Base-by-base conservation (phyloP, 164 flowering plant species). In the Houttuynia cordata region DNA sequence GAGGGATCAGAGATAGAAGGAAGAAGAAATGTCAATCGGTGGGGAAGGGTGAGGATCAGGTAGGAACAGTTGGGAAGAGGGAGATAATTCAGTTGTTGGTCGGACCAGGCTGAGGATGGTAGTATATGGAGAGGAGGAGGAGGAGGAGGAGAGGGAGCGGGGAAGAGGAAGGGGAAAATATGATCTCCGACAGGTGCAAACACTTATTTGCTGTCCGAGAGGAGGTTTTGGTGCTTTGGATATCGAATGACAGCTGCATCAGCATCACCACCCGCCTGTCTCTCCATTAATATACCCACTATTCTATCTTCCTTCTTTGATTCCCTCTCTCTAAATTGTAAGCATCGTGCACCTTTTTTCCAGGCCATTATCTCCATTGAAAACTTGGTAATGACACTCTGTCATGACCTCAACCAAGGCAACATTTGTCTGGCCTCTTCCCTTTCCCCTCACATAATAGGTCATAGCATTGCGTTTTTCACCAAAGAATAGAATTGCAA, bases 171-270 rank as follows among this genome's bases (percentile, higher is more conserved):
- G 63, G 67, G 69, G 64, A 66, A 58, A 64, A 67, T 63, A 59
- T 56, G 47, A 62, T 62, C 57, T 53, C 81, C 76, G 87, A 88
- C 96, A 84, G 79, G 57, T 84, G 85, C 91, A 79, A 86, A 79
- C 87, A 68, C 74, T 77, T 41, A 83, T 81, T 86, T 83, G 92
- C 88, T 86, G 96, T 73, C 78, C 57, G 58, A 57, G 59, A 57
- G 59, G 25, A 25, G 45, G 20, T 57, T 18, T 57, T 57, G 59
- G 59, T 34, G 59, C 56, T 68, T 69, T 73, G 70, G 66, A 73
- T 66, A 62, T 66, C 64, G 68, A 79, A 71, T 80, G 85, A 83
- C 88, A 83, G 88, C 85, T 83, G 77, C 76, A 63, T 57, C 71
- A 67, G 40, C 45, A 62, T 53, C 59, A 47, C 51, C 25, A 58